Evolutionary conservation across 352 stramenopile genomes (phyloP).

Genomic region (Phytopythium delawarense): DNA sequence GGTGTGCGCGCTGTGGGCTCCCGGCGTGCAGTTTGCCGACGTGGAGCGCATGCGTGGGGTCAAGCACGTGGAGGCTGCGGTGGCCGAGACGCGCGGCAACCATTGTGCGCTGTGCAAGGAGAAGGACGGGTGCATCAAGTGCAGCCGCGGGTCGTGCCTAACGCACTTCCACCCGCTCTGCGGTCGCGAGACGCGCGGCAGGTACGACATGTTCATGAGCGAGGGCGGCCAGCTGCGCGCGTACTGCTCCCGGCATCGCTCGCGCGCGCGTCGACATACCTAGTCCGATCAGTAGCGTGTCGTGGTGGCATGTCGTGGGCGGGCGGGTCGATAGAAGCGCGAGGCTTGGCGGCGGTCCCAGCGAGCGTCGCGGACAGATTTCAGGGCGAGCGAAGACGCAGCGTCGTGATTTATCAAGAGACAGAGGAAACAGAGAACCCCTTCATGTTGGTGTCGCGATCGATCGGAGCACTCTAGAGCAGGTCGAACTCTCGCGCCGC

Average conservation of each 20-base stretch:
- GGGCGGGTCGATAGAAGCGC: background rate
- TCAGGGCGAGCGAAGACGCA: background rate
- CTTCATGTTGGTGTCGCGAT: background rate
- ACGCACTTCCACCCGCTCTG: slow-evolving; percentile 83
- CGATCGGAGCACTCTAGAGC: slow-evolving; percentile 10
- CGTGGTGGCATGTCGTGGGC: background rate
- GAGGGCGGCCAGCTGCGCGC: slow-evolving; percentile 75
- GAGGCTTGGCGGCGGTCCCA: background rate
- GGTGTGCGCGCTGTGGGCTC: slow-evolving; percentile 83
- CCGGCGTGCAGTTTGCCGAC: slow-evolving; percentile 82
- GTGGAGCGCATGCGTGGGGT: slow-evolving; percentile 81
- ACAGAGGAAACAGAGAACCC: slow-evolving; percentile 21
- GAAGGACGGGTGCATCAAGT: slow-evolving; percentile 82
- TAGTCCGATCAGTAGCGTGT: slow-evolving; percentile 21
- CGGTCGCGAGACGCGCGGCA: slow-evolving; percentile 70
- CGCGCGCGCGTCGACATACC: slow-evolving; percentile 12
- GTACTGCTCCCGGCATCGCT: slow-evolving; percentile 77
- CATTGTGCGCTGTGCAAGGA: slow-evolving; percentile 62
- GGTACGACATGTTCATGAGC: slow-evolving; percentile 91
- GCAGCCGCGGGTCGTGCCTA: slow-evolving; percentile 58
- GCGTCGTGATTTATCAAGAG: slow-evolving; percentile 13
- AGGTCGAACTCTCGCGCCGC: slow-evolving; percentile 67
- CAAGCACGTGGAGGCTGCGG: slow-evolving; percentile 64
- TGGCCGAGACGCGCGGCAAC: slow-evolving; percentile 58
- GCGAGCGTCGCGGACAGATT: background rate